A percentile compares a stretch with the other conserved stretches of the same genome.
These are phyloP conservation scores for Neostapfia colusana DNA, from an alignment of 176 grass and related monocot species.

Conservation along the genomic window DNA sequence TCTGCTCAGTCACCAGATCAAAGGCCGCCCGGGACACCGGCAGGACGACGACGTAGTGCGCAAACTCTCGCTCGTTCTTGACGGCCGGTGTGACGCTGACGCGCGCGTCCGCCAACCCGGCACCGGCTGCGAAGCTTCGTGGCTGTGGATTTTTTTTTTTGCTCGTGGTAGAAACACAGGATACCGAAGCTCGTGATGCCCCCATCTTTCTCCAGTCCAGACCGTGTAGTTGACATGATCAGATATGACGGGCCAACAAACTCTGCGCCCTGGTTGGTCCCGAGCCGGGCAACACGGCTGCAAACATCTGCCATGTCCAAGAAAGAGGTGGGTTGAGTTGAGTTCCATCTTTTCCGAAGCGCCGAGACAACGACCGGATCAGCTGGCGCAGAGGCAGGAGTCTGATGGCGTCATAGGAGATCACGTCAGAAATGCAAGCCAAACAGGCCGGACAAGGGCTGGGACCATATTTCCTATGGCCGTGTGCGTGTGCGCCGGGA, in stretches of 20 bases:
- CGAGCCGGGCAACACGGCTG: background rate
- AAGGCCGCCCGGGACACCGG: background rate
- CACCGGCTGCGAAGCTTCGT: constrained; percentile 18
- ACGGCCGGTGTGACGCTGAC: too few relatives aligned
- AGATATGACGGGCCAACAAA: background rate
- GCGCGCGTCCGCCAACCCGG: background rate
- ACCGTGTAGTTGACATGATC: background rate
- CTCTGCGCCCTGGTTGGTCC: background rate
- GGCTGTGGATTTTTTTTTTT: too few relatives aligned
- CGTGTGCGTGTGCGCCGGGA: too few relatives aligned
- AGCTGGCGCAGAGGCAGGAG: background rate
- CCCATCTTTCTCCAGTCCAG: background rate
- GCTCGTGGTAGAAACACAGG: background rate
- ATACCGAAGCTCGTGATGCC: too few relatives aligned
- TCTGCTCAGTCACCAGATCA: background rate
- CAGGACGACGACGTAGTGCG: background rate
- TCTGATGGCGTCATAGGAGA: background rate
- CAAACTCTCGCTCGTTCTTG: background rate
- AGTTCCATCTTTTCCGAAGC: background rate
- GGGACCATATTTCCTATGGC: background rate
- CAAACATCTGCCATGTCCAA: background rate
- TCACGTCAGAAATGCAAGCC: background rate
- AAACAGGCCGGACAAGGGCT: background rate
- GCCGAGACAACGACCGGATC: background rate
- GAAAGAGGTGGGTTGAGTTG: background rate